Percentiles rank a stretch among this genome's conserved stretches.
These are phyloP conservation scores for Populus trichocarpa DNA, from an alignment of 441 rosid species.

Conservation along the genomic window DNA sequence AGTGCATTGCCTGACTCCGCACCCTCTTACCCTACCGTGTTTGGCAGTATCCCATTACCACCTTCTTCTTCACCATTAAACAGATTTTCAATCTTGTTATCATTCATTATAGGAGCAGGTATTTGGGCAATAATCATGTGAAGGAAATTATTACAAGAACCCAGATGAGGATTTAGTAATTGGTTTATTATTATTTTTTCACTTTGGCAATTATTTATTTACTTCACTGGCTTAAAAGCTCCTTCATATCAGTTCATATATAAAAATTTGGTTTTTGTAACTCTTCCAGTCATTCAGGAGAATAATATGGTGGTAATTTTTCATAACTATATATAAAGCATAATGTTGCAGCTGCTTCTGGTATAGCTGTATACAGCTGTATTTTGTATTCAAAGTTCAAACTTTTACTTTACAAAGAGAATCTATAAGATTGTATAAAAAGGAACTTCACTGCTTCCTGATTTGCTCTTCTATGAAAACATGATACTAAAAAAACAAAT, in stretches of 20 bases:
- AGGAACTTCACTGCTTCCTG: neutral
- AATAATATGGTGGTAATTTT: neutral
- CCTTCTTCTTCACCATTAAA: slow-evolving; percentile 36
- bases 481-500: neutral
- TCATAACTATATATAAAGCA: neutral
- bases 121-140: slow-evolving; percentile 39
- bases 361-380: neutral
- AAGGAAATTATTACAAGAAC: neutral
- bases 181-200: neutral
- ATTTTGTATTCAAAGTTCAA: neutral
- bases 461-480: neutral
- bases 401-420: neutral
- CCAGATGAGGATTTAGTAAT: neutral
- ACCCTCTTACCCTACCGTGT: slow-evolving; percentile 72
- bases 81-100: slow-evolving; percentile 22
- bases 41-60: slow-evolving; percentile 69
- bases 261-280: neutral
- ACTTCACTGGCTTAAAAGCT: neutral
- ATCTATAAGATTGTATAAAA: neutral
- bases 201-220: neutral
- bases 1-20: slow-evolving; percentile 48
- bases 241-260: neutral
- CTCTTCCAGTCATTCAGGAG: slow-evolving; percentile 9
- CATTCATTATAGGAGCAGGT: slow-evolving; percentile 32
- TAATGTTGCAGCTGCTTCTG: neutral